A percentile compares a stretch with the other conserved stretches of the same genome.
Conservation (phyloP, 495 filamentous ascomycete genomes). For the Platismatia glauca region DNA sequence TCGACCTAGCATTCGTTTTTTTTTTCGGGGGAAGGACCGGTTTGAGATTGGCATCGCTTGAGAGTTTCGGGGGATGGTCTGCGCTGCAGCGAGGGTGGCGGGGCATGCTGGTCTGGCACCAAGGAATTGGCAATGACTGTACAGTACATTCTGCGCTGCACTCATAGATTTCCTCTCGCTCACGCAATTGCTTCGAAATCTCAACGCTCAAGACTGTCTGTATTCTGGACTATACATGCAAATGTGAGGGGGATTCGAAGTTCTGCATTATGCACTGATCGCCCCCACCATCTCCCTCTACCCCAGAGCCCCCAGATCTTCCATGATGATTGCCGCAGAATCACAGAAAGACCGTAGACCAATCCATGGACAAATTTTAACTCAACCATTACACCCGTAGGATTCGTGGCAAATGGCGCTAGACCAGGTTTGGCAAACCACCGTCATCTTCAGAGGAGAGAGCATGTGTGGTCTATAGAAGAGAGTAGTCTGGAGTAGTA, state of each 20-base stretch:
- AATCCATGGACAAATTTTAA: neutral
- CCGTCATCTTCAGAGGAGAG: neutral
- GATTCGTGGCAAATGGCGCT: neutral
- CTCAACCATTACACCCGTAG: neutral
- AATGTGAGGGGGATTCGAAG: neutral
- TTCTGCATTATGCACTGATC: neutral
- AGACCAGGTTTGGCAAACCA: neutral
- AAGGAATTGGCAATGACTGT: neutral
- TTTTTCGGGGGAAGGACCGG: neutral
- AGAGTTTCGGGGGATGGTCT: constrained; percentile 1
- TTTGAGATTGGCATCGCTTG: constrained; percentile 5
- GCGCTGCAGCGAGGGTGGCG: neutral
- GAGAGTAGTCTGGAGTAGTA: no score
- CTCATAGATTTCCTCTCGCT: neutral
- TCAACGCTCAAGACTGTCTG: neutral
- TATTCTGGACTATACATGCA: neutral
- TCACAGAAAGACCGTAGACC: neutral
- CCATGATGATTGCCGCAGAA: neutral
- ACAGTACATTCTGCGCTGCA: neutral
- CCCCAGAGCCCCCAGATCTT: neutral
- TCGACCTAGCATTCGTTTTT: constrained; percentile 1
- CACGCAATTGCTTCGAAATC: neutral
- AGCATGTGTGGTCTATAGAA: no score
- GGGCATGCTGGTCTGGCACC: neutral
- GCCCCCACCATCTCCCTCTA: neutral